Conservation (phyloP, 106 monocot species). For the Narthecium ossifragum region DNA sequence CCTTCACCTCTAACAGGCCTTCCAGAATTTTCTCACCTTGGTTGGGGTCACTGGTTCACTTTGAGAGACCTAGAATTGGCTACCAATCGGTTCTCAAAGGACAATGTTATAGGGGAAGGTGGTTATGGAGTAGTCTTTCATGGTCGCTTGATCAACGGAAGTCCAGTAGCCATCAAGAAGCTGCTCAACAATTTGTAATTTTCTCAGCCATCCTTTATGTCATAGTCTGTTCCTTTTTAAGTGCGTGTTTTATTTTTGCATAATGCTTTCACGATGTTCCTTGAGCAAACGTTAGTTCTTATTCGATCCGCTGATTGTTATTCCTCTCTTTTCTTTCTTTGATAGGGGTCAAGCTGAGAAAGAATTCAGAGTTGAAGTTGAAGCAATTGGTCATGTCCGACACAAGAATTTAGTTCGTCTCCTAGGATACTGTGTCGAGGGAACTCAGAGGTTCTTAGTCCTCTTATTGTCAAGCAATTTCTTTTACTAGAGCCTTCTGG, state of each 20-base stretch:
- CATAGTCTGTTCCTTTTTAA: neutral
- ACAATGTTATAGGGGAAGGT: constrained; percentile 89
- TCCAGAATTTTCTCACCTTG: constrained; percentile 85
- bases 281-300: neutral
- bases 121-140: constrained; percentile 92
- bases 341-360: constrained; percentile 92
- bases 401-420: constrained; percentile 97
- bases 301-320: neutral
- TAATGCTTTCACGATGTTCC: no score
- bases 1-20: constrained; percentile 86
- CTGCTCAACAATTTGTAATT: constrained; percentile 91
- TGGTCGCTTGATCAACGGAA: constrained; percentile 75
- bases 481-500: neutral
- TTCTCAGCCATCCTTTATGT: neutral
- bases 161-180: constrained; percentile 80
- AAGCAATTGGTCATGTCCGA: constrained; percentile 97
- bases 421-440: constrained; percentile 91
- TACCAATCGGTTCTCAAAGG: constrained; percentile 77
- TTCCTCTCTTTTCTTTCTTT: neutral
- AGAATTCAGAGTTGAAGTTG: constrained; percentile 96
- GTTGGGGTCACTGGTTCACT: constrained; percentile 99
- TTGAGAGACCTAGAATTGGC: constrained; percentile 80
- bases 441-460: constrained; percentile 68
- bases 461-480: neutral
- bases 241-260: no score